Conservation (phyloP, 2,329 filamentous ascomycete genomes). For the Verticillium isaacii region DNA sequence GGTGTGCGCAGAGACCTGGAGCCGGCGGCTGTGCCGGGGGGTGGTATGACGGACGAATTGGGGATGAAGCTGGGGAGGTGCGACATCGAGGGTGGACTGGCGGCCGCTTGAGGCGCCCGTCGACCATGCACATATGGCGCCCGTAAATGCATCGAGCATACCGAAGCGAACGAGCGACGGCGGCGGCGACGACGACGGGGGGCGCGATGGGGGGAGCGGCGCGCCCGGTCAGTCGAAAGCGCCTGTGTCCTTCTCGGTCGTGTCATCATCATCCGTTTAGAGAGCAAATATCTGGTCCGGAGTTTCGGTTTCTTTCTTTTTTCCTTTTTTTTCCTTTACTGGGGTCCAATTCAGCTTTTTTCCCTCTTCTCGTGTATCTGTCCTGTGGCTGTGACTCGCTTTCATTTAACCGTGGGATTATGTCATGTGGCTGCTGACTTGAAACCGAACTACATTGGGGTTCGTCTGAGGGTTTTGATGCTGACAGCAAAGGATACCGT, state of each 20-base stretch:
- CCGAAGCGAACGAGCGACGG: not conserved
- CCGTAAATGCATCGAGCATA: not conserved
- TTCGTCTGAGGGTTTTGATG: no score
- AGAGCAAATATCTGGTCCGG: constrained; percentile 40
- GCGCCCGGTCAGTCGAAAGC: not conserved
- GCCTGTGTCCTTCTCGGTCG: not conserved
- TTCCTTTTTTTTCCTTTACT: constrained; percentile 4
- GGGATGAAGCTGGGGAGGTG: not conserved
- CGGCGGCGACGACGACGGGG: not conserved
- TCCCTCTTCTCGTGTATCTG: not conserved
- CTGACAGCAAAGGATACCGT: no score
- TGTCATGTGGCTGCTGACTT: not conserved
- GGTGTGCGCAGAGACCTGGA: not conserved
- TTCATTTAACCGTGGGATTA: not conserved
- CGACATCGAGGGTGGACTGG: not conserved
- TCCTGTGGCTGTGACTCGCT: not conserved
- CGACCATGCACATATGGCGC: not conserved
- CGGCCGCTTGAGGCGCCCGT: not conserved
- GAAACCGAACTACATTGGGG: not conserved
- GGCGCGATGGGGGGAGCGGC: not conserved
- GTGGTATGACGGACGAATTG: not conserved
- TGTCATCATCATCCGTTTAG: constrained; percentile 18
- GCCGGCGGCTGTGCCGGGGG: no score
- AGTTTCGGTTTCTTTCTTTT: constrained; percentile 27
- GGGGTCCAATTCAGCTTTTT: constrained; percentile 34